Base-by-base conservation (phyloP, 2,329 filamentous ascomycete species). In the Trichoderma citrinoviride region DNA sequence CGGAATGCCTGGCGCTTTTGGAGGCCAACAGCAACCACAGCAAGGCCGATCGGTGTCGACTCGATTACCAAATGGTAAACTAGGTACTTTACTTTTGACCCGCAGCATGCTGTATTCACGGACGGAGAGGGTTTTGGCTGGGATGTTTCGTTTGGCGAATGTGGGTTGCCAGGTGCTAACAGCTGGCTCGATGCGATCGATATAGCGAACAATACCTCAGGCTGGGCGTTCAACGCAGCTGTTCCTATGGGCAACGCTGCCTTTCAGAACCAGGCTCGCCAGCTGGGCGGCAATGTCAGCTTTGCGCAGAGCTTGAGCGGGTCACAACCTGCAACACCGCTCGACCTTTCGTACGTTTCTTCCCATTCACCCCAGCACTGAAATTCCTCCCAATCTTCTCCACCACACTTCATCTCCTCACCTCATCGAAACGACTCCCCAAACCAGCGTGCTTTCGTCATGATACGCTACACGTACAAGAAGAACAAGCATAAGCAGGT, bases 271-370 rank as follows among this genome's bases (percentile, higher is more conserved):
- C 79, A 81, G 56, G 75, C 79, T 62, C 80, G 84, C 72, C 82
- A 86, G 77, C 76, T 86, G 71, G 81, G 82, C 67, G 80, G 85
- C 70, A 87, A 83, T 74, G 79, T 87, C 66, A 89, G 86, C 75
- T 89, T 89, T 76, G 86, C 87, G 55, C 87, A 89, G 74, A 89
- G 85, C 73, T 78, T 89, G 71, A 83, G 82, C 71, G 85, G 85
- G 67, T 87, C 86, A 65, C 86, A 88, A 76, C 82, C 85, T 70
- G 79, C 83, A 70, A 86, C 86, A 68, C 82, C 86, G 47, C 77
- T 89, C 66, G 87, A 90, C 74, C 79, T 85, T 65, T 87, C 86
- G 87, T 89, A 85, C 77, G 87, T 88, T 14, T 70, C 66, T 71
- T 70, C 69, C 65, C 66, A 52, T 63, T 44, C 33, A 52, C 62